Evolutionary conservation across 1,284 basidiomycete genomes (phyloP).

Genomic region (Albatrellus sp.): DNA sequence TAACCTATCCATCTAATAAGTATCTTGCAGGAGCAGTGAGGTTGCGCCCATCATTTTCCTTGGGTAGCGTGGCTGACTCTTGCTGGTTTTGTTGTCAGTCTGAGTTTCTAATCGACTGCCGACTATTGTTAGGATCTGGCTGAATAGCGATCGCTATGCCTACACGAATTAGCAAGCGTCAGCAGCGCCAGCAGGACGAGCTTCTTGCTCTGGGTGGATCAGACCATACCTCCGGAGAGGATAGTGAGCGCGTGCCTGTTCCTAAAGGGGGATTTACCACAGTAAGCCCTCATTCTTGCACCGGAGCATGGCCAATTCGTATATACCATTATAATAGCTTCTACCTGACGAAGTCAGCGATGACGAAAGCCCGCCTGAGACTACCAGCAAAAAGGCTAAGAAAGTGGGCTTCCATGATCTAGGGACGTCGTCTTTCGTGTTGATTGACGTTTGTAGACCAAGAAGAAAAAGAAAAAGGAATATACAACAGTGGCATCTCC

Average conservation of each 20-base stretch:
- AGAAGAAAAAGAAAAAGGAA: slow-evolving; percentile 44
- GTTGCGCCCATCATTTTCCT: too few relatives aligned
- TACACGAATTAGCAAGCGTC: slow-evolving; percentile 71
- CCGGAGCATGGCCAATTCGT: too few relatives aligned
- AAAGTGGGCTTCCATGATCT: slow-evolving; percentile 24
- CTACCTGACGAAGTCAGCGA: too few relatives aligned
- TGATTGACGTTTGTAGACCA: slow-evolving; percentile 3
- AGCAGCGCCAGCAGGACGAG: slow-evolving; percentile 76
- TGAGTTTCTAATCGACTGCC: too few relatives aligned
- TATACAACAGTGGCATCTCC: slow-evolving; percentile 10
- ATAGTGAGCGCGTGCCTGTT: slow-evolving; percentile 16
- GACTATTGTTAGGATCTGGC: too few relatives aligned
- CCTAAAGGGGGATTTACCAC: slow-evolving; percentile 39
- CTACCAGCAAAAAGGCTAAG: slow-evolving; percentile 24
- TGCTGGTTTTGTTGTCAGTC: too few relatives aligned
- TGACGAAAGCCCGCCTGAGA: too few relatives aligned
- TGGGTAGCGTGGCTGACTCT: too few relatives aligned
- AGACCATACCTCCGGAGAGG: slow-evolving; percentile 18
- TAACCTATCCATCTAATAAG: too few relatives aligned
- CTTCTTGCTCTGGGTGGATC: slow-evolving; percentile 37
- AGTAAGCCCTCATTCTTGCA: slow-evolving; percentile 23
- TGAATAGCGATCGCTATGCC: slow-evolving; percentile 30
- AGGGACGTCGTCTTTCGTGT: background rate
- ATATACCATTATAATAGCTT: too few relatives aligned
- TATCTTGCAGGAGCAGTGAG: too few relatives aligned